Evolutionary conservation across 306 rosid genomes (phyloP).

Genomic region (Prunus armeniaca): DNA sequence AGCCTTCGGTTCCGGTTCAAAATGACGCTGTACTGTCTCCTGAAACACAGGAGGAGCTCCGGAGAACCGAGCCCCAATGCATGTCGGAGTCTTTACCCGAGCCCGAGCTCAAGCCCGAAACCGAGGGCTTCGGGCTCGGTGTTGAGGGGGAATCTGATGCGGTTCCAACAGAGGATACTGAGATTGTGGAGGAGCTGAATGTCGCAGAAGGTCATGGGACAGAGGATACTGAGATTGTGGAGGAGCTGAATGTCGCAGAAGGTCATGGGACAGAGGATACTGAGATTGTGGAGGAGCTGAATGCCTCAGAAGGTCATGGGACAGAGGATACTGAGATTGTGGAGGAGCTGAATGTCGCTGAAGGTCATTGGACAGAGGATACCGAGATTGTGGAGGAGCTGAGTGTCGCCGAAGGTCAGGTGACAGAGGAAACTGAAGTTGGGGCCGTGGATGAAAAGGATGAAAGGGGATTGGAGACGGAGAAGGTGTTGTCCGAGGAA

Average conservation of each 20-base stretch:
- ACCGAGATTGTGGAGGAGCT: not conserved
- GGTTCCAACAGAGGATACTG: not conserved
- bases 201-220: too few species aligned
- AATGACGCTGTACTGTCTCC: slow-evolving; percentile 11
- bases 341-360: not conserved
- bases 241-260: not conserved
- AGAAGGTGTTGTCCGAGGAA: not conserved
- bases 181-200: too few species aligned
- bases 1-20: slow-evolving; percentile 17
- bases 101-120: not conserved
- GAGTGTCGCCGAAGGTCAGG: not conserved
- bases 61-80: slow-evolving; percentile 32
- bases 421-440: slow-evolving; percentile 5
- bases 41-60: slow-evolving; percentile 12
- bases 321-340: slow-evolving; percentile 8
- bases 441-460: not conserved
- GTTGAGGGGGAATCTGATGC: not conserved
- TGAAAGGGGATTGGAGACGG: not conserved
- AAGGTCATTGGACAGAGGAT: slow-evolving; percentile 1
- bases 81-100: slow-evolving; percentile 5
- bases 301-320: not conserved
- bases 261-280: not conserved
- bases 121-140: slow-evolving; percentile 1
- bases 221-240: too few species aligned
- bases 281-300: not conserved